phyloP scores from a whole-genome alignment of 257 asterid species.

The Linaria vulgaris region DNA sequence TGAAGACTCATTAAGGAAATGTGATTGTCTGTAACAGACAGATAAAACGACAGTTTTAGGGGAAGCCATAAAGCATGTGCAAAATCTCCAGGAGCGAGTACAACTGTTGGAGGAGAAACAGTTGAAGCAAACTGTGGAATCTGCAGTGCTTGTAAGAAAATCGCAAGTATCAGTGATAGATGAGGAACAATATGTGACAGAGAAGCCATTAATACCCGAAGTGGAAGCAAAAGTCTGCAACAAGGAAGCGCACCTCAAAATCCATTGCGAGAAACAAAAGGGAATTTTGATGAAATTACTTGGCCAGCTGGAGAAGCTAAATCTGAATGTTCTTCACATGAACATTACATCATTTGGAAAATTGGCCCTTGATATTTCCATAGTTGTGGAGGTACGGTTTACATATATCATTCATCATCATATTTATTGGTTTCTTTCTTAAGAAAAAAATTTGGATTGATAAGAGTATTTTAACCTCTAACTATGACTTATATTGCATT shows the following conservation, averaged over 20 bases:
- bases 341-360: constrained; percentile 1
- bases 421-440: too few species aligned
- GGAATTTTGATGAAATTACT: constrained; percentile 20
- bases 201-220: constrained; percentile 9
- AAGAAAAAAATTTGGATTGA: too few species aligned
- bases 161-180: constrained; percentile 17
- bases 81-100: constrained; percentile 38
- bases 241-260: constrained; percentile 27
- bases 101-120: constrained; percentile 34
- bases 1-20: too few species aligned
- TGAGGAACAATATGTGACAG: background rate
- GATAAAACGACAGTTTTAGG: constrained; percentile 41
- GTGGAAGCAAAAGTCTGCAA: constrained; percentile 30
- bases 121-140: constrained; percentile 34
- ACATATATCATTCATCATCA: too few species aligned
- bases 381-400: constrained; percentile 30
- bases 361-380: constrained; percentile 17
- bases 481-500: background rate
- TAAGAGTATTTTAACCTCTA: background rate
- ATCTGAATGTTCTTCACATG: constrained; percentile 22
- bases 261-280: constrained; percentile 22
- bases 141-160: constrained; percentile 34
- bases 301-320: constrained; percentile 28
- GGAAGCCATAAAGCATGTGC: constrained; percentile 32
- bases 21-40: too few species aligned